These are phyloP conservation scores for Musa itinerans DNA, from an alignment of 176 grass and related monocot genomes.

Conservation along the genomic window DNA sequence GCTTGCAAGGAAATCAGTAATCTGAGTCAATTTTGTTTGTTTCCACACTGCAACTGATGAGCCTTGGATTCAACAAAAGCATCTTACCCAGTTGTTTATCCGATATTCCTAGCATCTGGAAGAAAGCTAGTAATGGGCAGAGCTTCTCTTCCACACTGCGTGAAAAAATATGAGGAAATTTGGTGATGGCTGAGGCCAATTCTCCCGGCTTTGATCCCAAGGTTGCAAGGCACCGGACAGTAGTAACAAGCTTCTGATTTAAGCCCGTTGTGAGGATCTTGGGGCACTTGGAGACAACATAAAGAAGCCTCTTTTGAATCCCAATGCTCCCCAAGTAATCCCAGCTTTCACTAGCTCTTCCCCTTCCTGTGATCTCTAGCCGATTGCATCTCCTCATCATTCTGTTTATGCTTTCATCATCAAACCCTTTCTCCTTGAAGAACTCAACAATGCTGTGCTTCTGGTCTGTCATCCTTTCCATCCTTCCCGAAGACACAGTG, in stretches of 20 bases:
- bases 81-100: slow-evolving; percentile 82
- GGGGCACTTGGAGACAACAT: slow-evolving; percentile 76
- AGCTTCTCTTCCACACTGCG: slow-evolving; percentile 89
- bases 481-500: neutral
- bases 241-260: slow-evolving; percentile 60
- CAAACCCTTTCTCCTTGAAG: slow-evolving; percentile 71
- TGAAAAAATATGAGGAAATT: slow-evolving; percentile 81
- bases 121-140: slow-evolving; percentile 84
- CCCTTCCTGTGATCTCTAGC: slow-evolving; percentile 37
- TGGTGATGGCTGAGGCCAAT: slow-evolving; percentile 56
- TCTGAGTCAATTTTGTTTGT: slow-evolving; percentile 71
- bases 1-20: slow-evolving; percentile 49
- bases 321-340: slow-evolving; percentile 55
- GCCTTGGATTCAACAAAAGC: slow-evolving; percentile 76
- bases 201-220: slow-evolving; percentile 62
- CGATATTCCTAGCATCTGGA: slow-evolving; percentile 59
- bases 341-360: slow-evolving; percentile 56
- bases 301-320: slow-evolving; percentile 61
- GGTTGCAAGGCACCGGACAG: slow-evolving; percentile 71
- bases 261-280: slow-evolving; percentile 71
- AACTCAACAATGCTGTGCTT: slow-evolving; percentile 39
- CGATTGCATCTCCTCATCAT: slow-evolving; percentile 65
- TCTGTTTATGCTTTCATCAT: slow-evolving; percentile 44
- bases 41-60: slow-evolving; percentile 92
- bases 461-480: slow-evolving; percentile 26